Conservation (phyloP, 1,139 yeast genomes). For the Kluyveromyces marxianus region DNA sequence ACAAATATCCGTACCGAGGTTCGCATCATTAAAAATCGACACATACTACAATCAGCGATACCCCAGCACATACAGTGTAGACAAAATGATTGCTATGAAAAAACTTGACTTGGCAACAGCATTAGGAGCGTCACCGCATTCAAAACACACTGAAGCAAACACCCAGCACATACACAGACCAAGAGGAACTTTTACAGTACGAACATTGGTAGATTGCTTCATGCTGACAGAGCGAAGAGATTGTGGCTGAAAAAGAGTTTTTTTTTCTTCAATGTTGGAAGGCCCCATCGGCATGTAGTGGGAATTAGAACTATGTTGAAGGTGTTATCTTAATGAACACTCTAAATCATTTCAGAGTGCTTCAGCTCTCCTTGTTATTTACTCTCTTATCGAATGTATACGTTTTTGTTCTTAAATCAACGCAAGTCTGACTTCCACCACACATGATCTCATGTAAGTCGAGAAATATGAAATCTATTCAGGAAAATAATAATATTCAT, state of each 20-base stretch:
- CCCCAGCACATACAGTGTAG: conserved; percentile 2
- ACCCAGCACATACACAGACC: not conserved
- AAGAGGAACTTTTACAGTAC: conserved; percentile 1
- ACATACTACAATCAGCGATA: not conserved
- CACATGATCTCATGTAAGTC: not conserved
- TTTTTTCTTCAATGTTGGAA: not conserved
- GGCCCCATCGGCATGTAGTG: not conserved
- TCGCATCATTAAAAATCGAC: not conserved
- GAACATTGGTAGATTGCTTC: not conserved
- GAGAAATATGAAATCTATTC: not conserved
- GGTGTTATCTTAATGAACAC: not conserved
- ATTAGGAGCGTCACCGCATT: not conserved
- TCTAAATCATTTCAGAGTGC: not conserved
- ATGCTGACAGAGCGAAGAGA: not conserved
- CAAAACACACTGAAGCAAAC: not conserved
- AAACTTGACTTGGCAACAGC: not conserved
- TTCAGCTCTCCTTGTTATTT: not conserved
- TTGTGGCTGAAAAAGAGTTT: not conserved
- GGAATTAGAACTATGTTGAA: not conserved
- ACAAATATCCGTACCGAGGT: not conserved
- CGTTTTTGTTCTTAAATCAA: not conserved
- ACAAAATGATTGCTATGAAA: conserved; percentile 1
- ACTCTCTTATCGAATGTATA: not conserved
- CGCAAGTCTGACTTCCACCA: not conserved
- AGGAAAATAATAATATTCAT: too few relatives aligned